Evolutionary conservation across 192 early-diverging fungal species (phyloP).

Genomic region (Allomyces arbusculus): DNA sequence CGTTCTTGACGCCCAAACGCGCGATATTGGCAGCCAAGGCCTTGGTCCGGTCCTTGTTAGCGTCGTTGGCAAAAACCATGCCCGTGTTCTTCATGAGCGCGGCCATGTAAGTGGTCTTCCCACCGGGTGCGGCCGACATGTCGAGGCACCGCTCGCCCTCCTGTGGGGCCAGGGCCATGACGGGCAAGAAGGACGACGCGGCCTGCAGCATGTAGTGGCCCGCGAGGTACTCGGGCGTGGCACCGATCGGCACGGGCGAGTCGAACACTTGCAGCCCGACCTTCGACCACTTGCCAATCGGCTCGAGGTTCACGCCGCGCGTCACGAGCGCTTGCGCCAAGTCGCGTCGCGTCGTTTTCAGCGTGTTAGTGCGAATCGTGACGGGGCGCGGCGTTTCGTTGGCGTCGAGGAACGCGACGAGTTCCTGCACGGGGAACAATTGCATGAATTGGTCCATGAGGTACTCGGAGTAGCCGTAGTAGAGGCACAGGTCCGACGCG

Average conservation of each 20-base stretch:
- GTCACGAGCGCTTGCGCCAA: constrained; percentile 85
- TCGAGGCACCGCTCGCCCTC: constrained; percentile 86
- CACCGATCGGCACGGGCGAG: constrained; percentile 83
- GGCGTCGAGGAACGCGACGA: constrained; percentile 94
- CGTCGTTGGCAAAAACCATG: constrained; percentile 89
- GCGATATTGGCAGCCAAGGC: constrained; percentile 81
- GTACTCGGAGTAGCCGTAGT: constrained; percentile 90
- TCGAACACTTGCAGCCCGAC: constrained; percentile 93
- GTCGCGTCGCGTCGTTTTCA: constrained; percentile 82
- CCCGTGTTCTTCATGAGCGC: constrained; percentile 96
- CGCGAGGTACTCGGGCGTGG: constrained; percentile 95
- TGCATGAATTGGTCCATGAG: constrained; percentile 79
- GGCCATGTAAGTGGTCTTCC: constrained; percentile 91
- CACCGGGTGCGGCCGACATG: constrained; percentile 96
- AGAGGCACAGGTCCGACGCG: constrained; percentile 68
- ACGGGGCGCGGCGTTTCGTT: constrained; percentile 92
- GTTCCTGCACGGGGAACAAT: constrained; percentile 70
- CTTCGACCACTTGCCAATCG: constrained; percentile 96
- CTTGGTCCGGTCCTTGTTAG: constrained; percentile 79
- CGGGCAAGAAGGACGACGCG: constrained; percentile 91
- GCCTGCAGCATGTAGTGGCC: constrained; percentile 99
- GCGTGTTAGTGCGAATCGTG: constrained; percentile 89
- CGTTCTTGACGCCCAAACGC: constrained; percentile 67
- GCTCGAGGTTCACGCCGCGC: constrained; percentile 93
- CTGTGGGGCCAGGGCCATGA: constrained; percentile 85